A percentile compares a stretch with the other conserved stretches of the same genome.
Conservation (phyloP, 805 yeast genomes). For the Candida boidinii region DNA sequence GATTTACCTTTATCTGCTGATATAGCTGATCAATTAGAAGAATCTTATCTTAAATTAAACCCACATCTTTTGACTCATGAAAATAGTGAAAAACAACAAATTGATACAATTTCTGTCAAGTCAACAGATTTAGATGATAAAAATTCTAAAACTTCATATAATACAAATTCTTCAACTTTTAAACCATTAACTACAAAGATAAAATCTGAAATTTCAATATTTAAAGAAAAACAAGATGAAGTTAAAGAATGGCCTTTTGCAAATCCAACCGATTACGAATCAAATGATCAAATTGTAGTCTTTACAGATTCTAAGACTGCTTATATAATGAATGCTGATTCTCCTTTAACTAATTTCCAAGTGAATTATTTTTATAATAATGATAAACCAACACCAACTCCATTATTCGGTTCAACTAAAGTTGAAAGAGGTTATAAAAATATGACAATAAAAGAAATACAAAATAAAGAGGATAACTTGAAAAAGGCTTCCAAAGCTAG, state of each 20-base stretch:
- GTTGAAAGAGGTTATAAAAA: constrained; percentile 41
- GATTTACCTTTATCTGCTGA: constrained; percentile 45
- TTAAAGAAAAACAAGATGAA: constrained; percentile 23
- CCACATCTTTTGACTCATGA: constrained; percentile 7
- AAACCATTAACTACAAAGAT: constrained; percentile 9
- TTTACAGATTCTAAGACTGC: constrained; percentile 17
- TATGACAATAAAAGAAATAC: constrained; percentile 1
- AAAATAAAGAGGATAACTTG: constrained; percentile 1
- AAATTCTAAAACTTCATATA: too few species aligned
- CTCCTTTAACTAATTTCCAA: constrained; percentile 18
- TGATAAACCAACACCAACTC: too few species aligned
- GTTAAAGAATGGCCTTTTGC: constrained; percentile 18
- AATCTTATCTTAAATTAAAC: constrained; percentile 31
- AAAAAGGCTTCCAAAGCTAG: not conserved
- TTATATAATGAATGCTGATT: constrained; percentile 17
- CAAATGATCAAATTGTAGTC: constrained; percentile 17
- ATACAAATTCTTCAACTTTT: not conserved
- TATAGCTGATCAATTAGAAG: constrained; percentile 52
- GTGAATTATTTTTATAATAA: constrained; percentile 17
- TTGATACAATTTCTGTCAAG: constrained; percentile 2
- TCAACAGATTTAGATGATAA: not conserved
- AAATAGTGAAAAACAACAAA: constrained; percentile 4
- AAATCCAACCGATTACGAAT: constrained; percentile 14
- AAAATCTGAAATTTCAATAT: constrained; percentile 14
- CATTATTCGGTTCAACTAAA: constrained; percentile 35